phyloP scores from a whole-genome alignment of 192 early-diverging fungal genomes.

The Spinellus fusiger region DNA sequence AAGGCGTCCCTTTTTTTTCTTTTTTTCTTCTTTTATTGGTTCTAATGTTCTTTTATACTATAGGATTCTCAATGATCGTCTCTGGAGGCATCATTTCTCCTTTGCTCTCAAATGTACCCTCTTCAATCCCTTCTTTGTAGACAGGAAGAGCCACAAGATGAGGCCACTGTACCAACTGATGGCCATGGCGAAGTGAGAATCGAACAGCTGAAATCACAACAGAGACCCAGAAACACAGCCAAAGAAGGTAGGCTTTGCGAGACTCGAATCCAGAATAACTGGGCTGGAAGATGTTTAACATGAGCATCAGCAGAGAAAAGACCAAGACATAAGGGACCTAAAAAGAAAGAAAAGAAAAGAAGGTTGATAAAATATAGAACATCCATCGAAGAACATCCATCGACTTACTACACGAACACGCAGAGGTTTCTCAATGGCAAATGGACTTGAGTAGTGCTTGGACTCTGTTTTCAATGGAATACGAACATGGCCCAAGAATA shows the following conservation, averaged over 20 bases:
- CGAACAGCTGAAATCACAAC: constrained; percentile 35
- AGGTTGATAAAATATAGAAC: background rate
- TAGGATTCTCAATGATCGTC: background rate
- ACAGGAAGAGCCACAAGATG: constrained; percentile 17
- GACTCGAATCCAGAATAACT: constrained; percentile 18
- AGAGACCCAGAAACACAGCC: constrained; percentile 42
- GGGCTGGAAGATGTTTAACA: constrained; percentile 44
- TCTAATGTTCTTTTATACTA: background rate
- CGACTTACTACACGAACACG: constrained; percentile 52
- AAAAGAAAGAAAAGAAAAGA: background rate
- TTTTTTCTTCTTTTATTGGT: background rate
- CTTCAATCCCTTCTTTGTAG: background rate
- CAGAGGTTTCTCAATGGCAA: constrained; percentile 45
- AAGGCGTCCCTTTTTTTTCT: too few species aligned
- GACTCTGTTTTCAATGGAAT: constrained; percentile 19
- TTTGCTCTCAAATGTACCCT: background rate
- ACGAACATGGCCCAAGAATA: constrained; percentile 71
- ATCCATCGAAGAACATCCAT: background rate
- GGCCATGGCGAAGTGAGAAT: constrained; percentile 39
- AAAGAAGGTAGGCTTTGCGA: constrained; percentile 26
- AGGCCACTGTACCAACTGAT: constrained; percentile 49
- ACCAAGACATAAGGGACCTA: constrained; percentile 23
- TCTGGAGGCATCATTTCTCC: constrained; percentile 1
- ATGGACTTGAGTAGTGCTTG: constrained; percentile 34
- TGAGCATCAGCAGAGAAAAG: constrained; percentile 48